Conservation (phyloP, 2,329 filamentous ascomycete genomes). For the Aspergillus fumigatiaffinis region DNA sequence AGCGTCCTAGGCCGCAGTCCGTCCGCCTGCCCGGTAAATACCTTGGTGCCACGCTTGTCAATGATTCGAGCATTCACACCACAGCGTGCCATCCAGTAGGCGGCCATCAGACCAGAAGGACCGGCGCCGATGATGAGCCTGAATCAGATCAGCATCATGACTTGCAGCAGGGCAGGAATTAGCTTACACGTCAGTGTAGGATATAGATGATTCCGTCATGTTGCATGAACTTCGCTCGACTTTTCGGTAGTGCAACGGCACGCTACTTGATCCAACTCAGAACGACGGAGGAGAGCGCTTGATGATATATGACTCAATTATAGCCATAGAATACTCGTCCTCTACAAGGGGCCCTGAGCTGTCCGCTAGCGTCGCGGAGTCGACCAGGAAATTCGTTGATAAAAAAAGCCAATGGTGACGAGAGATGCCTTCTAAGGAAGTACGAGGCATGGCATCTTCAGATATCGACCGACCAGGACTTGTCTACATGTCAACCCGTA, state of each 20-base stretch:
- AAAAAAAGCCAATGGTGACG: too few relatives aligned
- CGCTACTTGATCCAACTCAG: not conserved
- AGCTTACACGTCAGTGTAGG: conserved; percentile 9
- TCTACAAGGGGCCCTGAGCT: not conserved
- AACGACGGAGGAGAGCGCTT: not conserved
- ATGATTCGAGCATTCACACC: conserved; percentile 48
- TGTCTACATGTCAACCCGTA: too few relatives aligned
- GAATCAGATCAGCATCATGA: not conserved
- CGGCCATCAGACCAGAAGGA: conserved; percentile 47
- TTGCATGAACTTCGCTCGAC: not conserved
- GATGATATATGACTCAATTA: not conserved
- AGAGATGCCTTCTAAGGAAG: not conserved
- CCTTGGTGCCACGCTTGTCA: conserved; percentile 41
- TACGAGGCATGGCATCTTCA: not conserved
- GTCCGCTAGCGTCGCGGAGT: not conserved
- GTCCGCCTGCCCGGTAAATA: conserved; percentile 23
- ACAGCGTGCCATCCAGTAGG: conserved; percentile 47
- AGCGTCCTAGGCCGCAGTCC: conserved; percentile 12
- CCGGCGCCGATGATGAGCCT: conserved; percentile 48
- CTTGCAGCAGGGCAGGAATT: not conserved
- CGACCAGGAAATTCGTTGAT: not conserved
- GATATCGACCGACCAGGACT: not conserved
- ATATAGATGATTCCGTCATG: not conserved
- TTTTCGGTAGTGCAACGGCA: not conserved
- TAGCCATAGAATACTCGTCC: not conserved